Conservation (phyloP, 1,139 yeast species). For the Debaryomycetaceae sp. region DNA sequence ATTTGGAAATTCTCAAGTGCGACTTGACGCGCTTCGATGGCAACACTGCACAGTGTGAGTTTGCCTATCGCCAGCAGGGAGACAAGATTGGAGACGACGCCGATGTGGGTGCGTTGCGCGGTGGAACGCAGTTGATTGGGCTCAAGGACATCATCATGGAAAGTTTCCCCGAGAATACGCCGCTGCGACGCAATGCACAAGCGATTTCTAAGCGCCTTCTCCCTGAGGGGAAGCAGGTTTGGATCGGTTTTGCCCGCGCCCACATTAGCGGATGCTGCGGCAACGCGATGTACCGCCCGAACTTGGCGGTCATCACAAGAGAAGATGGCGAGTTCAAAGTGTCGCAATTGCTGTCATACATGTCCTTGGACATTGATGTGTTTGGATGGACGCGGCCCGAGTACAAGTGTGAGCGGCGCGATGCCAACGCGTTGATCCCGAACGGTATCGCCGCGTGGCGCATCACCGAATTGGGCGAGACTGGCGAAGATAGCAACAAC, state of each 20-base stretch:
- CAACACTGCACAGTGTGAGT: slow-evolving; percentile 19
- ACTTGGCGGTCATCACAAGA: slow-evolving; percentile 23
- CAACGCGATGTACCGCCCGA: slow-evolving; percentile 31
- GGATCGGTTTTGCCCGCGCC: slow-evolving; percentile 37
- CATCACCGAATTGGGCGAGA: slow-evolving; percentile 11
- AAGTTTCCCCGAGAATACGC: slow-evolving; percentile 3
- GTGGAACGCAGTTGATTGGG: slow-evolving; percentile 34
- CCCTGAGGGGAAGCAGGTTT: slow-evolving; percentile 20
- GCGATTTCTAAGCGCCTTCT: slow-evolving; percentile 6
- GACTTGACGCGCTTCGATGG: slow-evolving; percentile 13
- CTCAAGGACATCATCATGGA: slow-evolving; percentile 14
- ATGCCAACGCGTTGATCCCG: slow-evolving; percentile 31
- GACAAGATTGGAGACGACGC: slow-evolving; percentile 14
- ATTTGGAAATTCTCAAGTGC: slow-evolving; percentile 33
- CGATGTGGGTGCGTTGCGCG: slow-evolving; percentile 31
- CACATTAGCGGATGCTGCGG: slow-evolving; percentile 35
- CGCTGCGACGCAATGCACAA: too few species aligned
- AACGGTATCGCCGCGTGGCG: slow-evolving; percentile 36
- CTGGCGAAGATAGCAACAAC: slow-evolving; percentile 7
- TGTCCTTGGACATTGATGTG: slow-evolving; percentile 30
- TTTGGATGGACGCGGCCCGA: slow-evolving; percentile 24
- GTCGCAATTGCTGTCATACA: slow-evolving; percentile 29
- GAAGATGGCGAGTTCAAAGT: slow-evolving; percentile 21
- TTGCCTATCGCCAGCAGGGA: slow-evolving; percentile 20
- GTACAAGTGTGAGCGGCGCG: slow-evolving; percentile 19